phyloP scores from a whole-genome alignment of 164 flowering plant genomes.

The Echeveria elegans region DNA sequence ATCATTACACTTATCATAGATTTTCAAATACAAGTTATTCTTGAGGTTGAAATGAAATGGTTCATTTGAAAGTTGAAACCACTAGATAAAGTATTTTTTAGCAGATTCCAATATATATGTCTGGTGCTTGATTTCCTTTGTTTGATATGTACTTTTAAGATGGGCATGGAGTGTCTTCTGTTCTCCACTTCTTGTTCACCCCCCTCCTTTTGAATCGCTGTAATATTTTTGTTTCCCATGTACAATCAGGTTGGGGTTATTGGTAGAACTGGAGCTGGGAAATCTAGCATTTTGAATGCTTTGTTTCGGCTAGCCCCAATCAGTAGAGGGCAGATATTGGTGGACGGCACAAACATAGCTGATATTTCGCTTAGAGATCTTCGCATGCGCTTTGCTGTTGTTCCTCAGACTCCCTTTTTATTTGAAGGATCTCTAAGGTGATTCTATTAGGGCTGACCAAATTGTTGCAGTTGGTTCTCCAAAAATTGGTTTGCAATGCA shows the following conservation, averaged over 20 bases:
- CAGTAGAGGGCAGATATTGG: slow-evolving; percentile 52
- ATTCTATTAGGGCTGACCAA: neutral
- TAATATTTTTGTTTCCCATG: neutral
- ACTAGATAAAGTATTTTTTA: too few species aligned
- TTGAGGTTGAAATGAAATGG: too few species aligned
- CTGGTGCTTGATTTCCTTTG: too few species aligned
- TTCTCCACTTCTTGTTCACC: too few species aligned
- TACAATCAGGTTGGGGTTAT: slow-evolving; percentile 75
- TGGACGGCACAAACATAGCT: slow-evolving; percentile 57
- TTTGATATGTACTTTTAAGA: too few species aligned
- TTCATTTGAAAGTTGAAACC: too few species aligned
- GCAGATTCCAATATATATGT: too few species aligned
- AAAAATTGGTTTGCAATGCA: neutral
- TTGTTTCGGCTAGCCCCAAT: slow-evolving; percentile 81
- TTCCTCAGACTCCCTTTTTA: slow-evolving; percentile 92
- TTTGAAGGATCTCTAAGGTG: slow-evolving; percentile 86
- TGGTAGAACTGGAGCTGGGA: slow-evolving; percentile 99
- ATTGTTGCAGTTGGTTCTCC: neutral
- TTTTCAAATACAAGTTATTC: too few species aligned
- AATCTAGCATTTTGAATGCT: slow-evolving; percentile 84
- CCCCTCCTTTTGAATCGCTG: too few species aligned
- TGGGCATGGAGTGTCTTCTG: too few species aligned
- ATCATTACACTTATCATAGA: too few species aligned
- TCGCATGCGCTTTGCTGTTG: slow-evolving; percentile 67
- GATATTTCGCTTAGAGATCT: slow-evolving; percentile 60